Evolutionary conservation across 148 eudicot genomes (phyloP).

Genomic region (Mesembryanthemum crystallinum): DNA sequence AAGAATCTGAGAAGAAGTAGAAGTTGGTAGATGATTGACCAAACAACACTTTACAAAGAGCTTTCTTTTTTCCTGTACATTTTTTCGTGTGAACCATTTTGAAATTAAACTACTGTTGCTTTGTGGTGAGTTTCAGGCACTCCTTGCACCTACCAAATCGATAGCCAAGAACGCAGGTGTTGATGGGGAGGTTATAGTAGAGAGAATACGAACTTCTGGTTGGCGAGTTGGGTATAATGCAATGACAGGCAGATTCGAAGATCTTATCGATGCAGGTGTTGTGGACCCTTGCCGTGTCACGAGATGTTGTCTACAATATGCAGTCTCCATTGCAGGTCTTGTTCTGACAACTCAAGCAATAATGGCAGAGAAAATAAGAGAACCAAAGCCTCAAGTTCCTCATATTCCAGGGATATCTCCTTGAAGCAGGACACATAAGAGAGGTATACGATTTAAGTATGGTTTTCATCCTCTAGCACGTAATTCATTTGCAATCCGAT

Average conservation of each 20-base stretch:
- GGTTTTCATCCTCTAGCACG: background rate
- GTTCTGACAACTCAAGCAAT: slow-evolving; percentile 87
- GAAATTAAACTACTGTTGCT: background rate
- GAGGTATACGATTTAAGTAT: background rate
- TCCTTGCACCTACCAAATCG: slow-evolving; percentile 74
- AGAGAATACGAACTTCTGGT: slow-evolving; percentile 46
- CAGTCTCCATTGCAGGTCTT: slow-evolving; percentile 82
- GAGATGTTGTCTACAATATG: slow-evolving; percentile 75
- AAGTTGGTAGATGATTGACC: too few relatives aligned
- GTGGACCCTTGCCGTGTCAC: slow-evolving; percentile 84
- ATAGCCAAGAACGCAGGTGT: slow-evolving; percentile 89
- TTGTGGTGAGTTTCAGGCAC: slow-evolving; percentile 61
- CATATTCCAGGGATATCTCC: slow-evolving; percentile 65
- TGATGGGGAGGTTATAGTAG: slow-evolving; percentile 82
- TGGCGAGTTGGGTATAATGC: slow-evolving; percentile 83
- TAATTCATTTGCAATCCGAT: background rate
- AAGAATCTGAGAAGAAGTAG: too few relatives aligned
- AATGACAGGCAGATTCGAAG: slow-evolving; percentile 68
- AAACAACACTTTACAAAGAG: too few relatives aligned
- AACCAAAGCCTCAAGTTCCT: slow-evolving; percentile 64
- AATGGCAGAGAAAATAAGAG: slow-evolving; percentile 60
- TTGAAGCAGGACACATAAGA: slow-evolving; percentile 3
- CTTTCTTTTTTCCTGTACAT: background rate
- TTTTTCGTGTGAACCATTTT: background rate
- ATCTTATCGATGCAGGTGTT: slow-evolving; percentile 72